Conservation (phyloP, 331 rosid species). For the Erythrophleum ivorense region DNA sequence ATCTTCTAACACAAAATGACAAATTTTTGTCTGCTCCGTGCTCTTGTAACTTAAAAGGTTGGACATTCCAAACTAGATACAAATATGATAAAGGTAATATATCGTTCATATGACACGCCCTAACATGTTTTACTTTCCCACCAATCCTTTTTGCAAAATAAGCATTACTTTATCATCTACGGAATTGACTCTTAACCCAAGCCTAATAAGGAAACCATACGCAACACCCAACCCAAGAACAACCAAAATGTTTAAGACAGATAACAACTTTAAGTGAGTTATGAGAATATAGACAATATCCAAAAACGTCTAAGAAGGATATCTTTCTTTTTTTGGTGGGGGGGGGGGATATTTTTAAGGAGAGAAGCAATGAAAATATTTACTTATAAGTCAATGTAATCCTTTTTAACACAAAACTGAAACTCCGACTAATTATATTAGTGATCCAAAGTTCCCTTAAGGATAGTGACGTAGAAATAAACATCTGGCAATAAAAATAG, state of each 20-base stretch:
- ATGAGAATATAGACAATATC: neutral
- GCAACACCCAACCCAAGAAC: conserved; percentile 7
- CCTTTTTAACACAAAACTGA: conserved; percentile 1
- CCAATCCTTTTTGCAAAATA: neutral
- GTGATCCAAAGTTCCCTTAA: conserved; percentile 13
- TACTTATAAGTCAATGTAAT: neutral
- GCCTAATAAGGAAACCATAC: conserved; percentile 3
- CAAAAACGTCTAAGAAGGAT: neutral
- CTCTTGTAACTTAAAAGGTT: neutral
- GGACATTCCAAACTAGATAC: conserved; percentile 19
- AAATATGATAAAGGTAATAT: neutral
- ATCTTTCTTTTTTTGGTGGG: neutral
- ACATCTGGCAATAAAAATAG: conserved; percentile 6
- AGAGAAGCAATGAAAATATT: neutral
- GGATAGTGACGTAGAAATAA: conserved; percentile 4
- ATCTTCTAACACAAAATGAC: neutral
- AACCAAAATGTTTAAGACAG: neutral
- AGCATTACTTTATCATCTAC: neutral
- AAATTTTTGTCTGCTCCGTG: neutral
- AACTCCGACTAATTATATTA: neutral
- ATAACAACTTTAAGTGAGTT: conserved; percentile 7
- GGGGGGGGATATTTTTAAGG: neutral
- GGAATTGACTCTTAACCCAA: neutral
- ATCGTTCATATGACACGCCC: neutral
- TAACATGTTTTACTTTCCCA: conserved; percentile 1